A percentile compares a stretch with the other conserved stretches of the same genome.
Evolutionary conservation across 2,329 filamentous ascomycete genomes (phyloP).

Genomic region (Colletotrichum cuscutae): DNA sequence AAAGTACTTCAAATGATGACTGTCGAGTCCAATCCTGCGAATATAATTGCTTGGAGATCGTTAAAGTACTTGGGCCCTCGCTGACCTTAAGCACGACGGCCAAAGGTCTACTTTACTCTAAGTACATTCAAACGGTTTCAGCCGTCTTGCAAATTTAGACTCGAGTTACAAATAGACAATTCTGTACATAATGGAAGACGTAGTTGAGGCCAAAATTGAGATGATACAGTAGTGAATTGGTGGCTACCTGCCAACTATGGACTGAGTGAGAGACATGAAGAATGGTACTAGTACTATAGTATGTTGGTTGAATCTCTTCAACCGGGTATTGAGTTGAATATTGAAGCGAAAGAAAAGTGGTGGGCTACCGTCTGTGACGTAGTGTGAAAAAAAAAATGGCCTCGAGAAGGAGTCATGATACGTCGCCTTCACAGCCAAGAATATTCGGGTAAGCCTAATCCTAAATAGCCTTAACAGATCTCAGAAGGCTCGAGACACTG

Average conservation of each 20-base stretch:
- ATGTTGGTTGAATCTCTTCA: neutral
- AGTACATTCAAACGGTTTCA: neutral
- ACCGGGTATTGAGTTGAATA: neutral
- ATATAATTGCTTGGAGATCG: neutral
- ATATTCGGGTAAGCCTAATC: neutral
- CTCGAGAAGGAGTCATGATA: neutral
- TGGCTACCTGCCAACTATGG: neutral
- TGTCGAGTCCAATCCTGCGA: neutral
- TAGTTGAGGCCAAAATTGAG: too few relatives aligned
- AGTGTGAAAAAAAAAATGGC: neutral
- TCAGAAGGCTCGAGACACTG: neutral
- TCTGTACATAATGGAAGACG: too few relatives aligned
- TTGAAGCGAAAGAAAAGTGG: neutral
- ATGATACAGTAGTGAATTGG: neutral
- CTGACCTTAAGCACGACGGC: neutral
- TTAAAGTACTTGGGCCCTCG: neutral
- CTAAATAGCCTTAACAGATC: neutral
- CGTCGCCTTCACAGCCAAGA: neutral
- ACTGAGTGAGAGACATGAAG: neutral
- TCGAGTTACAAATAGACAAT: neutral
- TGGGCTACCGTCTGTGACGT: too few relatives aligned
- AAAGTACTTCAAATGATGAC: neutral
- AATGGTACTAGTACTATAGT: neutral
- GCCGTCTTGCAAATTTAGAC: neutral
- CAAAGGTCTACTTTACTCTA: neutral